These are phyloP conservation scores for Acidiella bohemica DNA, from an alignment of 495 filamentous ascomycete genomes.

Conservation along the genomic window DNA sequence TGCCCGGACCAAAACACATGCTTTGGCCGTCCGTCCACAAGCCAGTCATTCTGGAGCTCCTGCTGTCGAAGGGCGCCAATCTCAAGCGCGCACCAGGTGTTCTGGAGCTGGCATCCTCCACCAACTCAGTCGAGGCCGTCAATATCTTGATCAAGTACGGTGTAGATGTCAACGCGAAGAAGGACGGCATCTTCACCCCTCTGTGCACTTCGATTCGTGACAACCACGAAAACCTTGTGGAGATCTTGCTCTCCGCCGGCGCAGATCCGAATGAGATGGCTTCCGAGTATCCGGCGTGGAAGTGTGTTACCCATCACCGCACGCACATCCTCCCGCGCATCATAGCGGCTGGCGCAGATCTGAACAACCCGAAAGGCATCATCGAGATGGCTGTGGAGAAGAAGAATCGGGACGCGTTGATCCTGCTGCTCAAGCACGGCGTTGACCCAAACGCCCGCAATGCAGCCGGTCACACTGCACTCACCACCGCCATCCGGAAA, in stretches of 20 bases:
- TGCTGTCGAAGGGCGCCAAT: slow-evolving; percentile 35
- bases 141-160: slow-evolving; percentile 37
- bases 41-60: slow-evolving; percentile 30
- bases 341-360: slow-evolving; percentile 38
- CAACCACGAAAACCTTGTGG: slow-evolving; percentile 37
- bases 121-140: slow-evolving; percentile 38
- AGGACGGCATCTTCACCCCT: slow-evolving; percentile 43
- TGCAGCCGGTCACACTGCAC: slow-evolving; percentile 33
- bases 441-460: slow-evolving; percentile 38
- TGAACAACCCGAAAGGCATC: slow-evolving; percentile 39
- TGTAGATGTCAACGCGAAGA: slow-evolving; percentile 40
- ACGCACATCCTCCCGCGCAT: slow-evolving; percentile 37
- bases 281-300: slow-evolving; percentile 42
- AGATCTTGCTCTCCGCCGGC: slow-evolving; percentile 35
- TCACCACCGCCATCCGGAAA: slow-evolving; percentile 42
- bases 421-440: slow-evolving; percentile 36
- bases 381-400: slow-evolving; percentile 40
- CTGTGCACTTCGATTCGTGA: slow-evolving; percentile 44
- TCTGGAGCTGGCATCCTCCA: slow-evolving; percentile 36
- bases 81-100: slow-evolving; percentile 33
- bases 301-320: slow-evolving; percentile 42
- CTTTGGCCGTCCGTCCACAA: slow-evolving; percentile 35
- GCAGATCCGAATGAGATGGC: slow-evolving; percentile 42
- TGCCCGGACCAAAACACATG: slow-evolving; percentile 39
- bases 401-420: slow-evolving; percentile 36